Percentiles rank a stretch among this genome's conserved stretches.
phyloP scores from a whole-genome alignment of 441 rosid species.

The Arabidopsis hybrid region DNA sequence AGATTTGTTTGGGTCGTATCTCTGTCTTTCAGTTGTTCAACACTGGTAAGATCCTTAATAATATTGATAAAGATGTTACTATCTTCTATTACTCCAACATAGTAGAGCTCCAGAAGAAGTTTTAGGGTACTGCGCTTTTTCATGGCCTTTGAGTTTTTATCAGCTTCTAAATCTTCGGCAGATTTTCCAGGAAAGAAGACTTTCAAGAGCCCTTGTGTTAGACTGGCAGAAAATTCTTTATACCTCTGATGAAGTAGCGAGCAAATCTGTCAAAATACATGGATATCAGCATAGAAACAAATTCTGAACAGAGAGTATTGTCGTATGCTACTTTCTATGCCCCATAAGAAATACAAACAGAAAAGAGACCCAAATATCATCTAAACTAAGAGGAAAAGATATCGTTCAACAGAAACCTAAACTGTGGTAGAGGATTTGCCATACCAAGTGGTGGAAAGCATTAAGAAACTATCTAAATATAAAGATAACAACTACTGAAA shows the following conservation, averaged over 20 bases:
- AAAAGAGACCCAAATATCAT: neutral
- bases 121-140: slow-evolving; percentile 92
- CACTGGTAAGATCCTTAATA: slow-evolving; percentile 89
- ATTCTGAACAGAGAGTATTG: neutral
- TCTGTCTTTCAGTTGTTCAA: slow-evolving; percentile 88
- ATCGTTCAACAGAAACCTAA: slow-evolving; percentile 16
- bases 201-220: slow-evolving; percentile 88
- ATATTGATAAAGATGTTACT: slow-evolving; percentile 75
- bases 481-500: no score
- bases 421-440: neutral
- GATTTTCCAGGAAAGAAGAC: slow-evolving; percentile 96
- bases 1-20: slow-evolving; percentile 94
- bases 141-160: slow-evolving; percentile 89
- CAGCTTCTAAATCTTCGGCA: slow-evolving; percentile 84
- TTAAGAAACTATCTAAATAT: neutral
- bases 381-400: slow-evolving; percentile 3
- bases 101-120: slow-evolving; percentile 92
- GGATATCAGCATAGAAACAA: slow-evolving; percentile 43
- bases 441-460: slow-evolving; percentile 3
- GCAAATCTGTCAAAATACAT: slow-evolving; percentile 69
- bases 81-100: slow-evolving; percentile 93
- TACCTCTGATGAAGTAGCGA: slow-evolving; percentile 98
- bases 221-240: slow-evolving; percentile 89
- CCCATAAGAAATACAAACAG: slow-evolving; percentile 4
- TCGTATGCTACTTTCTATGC: slow-evolving; percentile 5